Percentiles rank a stretch among this genome's conserved stretches.
phyloP scores from a whole-genome alignment of 1,139 yeast genomes.

The Citeromyces siamensis region DNA sequence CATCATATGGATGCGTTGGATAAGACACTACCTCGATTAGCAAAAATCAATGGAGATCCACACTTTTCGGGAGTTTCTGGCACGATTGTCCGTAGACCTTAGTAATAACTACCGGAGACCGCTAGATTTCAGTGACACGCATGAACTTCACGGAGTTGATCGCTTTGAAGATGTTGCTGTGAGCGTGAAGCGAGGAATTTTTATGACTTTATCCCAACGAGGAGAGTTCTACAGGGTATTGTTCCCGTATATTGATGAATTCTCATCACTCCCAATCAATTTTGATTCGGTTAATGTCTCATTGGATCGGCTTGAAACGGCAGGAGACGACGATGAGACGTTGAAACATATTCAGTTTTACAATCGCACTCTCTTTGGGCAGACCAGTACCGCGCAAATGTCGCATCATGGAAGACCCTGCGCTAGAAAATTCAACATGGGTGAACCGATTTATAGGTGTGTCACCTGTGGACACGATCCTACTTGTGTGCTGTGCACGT shows the following conservation, averaged over 20 bases:
- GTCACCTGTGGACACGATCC: conserved; percentile 59
- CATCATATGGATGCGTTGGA: too few species aligned
- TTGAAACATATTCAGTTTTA: background rate
- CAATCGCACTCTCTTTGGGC: background rate
- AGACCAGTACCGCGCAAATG: background rate
- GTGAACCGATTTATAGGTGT: conserved; percentile 60
- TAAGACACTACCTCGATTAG: too few species aligned
- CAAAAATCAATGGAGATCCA: too few species aligned
- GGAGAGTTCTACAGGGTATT: background rate
- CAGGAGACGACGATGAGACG: too few species aligned
- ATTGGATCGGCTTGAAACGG: too few species aligned
- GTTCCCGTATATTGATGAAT: background rate
- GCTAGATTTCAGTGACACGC: too few species aligned
- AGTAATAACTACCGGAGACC: too few species aligned
- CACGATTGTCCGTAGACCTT: too few species aligned
- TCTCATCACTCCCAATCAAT: too few species aligned
- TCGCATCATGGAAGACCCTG: conserved; percentile 42
- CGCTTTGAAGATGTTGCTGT: background rate
- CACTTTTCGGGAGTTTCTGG: too few species aligned
- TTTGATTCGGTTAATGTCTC: too few species aligned
- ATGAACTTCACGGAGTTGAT: too few species aligned
- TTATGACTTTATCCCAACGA: background rate
- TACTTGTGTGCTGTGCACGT: conserved; percentile 61
- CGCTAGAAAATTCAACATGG: conserved; percentile 43
- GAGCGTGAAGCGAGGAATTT: background rate